Evolutionary conservation across 176 grass and related monocot genomes (phyloP).

Genomic region (Musa acuminata): DNA sequence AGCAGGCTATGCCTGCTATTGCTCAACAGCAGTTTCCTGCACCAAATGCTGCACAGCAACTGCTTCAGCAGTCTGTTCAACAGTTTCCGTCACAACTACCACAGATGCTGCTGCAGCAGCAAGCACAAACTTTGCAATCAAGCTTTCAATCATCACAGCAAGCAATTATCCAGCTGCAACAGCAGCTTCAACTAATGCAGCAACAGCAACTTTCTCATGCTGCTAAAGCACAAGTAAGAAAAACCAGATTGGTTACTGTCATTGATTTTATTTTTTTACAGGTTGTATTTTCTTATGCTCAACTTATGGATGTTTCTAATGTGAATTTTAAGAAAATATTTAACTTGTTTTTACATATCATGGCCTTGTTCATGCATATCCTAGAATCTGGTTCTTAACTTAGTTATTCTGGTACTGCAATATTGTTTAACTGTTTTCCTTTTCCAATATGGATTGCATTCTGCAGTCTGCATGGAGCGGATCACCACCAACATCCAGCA

Average conservation of each 20-base stretch:
- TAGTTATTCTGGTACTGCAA: too few species aligned
- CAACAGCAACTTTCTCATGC: conserved; percentile 39
- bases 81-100: conserved; percentile 75
- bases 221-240: conserved; percentile 56
- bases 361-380: too few species aligned
- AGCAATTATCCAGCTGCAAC: conserved; percentile 89
- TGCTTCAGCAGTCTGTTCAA: conserved; percentile 63
- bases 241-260: not conserved
- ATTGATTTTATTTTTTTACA: not conserved
- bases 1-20: conserved; percentile 49
- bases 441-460: conserved; percentile 4
- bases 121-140: conserved; percentile 78
- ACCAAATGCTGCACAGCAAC: conserved; percentile 41
- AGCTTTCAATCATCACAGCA: conserved; percentile 96
- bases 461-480: conserved; percentile 24
- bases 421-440: too few species aligned
- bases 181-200: conserved; percentile 90
- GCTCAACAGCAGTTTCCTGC: conserved; percentile 51
- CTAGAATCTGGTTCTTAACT: too few species aligned
- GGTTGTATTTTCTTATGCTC: not conserved
- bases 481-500: conserved; percentile 37
- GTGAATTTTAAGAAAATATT: not conserved
- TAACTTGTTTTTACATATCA: too few species aligned
- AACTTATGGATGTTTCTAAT: not conserved
- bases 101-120: conserved; percentile 89